These are phyloP conservation scores for Murraya paniculata DNA, from an alignment of 345 rosid genomes.

Conservation along the genomic window DNA sequence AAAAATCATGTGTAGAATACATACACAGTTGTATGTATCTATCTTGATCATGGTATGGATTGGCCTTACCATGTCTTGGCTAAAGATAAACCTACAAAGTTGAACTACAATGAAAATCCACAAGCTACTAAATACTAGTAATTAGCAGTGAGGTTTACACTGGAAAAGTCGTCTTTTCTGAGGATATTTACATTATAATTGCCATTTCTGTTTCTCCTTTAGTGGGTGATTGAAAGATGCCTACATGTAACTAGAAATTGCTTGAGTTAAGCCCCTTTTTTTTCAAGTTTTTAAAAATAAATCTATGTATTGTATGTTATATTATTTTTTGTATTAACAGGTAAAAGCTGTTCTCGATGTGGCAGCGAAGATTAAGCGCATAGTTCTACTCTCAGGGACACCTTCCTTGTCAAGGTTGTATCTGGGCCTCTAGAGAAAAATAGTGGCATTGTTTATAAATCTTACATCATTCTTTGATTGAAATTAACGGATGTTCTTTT, in stretches of 20 bases:
- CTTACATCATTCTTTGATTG: slow-evolving; percentile 10
- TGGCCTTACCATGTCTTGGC: neutral
- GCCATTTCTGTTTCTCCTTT: neutral
- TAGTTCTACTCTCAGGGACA: slow-evolving; percentile 87
- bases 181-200: neutral
- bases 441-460: slow-evolving; percentile 12
- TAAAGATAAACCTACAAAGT: neutral
- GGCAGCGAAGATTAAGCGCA: slow-evolving; percentile 69
- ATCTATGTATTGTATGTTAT: neutral
- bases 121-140: neutral
- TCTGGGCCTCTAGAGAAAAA: slow-evolving; percentile 15
- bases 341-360: slow-evolving; percentile 74
- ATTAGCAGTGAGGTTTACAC: neutral
- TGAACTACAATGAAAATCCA: neutral
- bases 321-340: slow-evolving; percentile 41
- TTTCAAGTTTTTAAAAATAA: neutral
- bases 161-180: neutral
- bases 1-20: neutral
- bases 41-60: neutral
- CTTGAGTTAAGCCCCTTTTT: neutral
- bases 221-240: no score
- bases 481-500: neutral
- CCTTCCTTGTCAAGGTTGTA: slow-evolving; percentile 98
- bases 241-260: neutral
- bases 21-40: neutral